Evolutionary conservation across 164 flowering plant genomes (phyloP), one percentile per base, ranked within the genome.

Genomic region (Akebia trifoliata): DNA sequence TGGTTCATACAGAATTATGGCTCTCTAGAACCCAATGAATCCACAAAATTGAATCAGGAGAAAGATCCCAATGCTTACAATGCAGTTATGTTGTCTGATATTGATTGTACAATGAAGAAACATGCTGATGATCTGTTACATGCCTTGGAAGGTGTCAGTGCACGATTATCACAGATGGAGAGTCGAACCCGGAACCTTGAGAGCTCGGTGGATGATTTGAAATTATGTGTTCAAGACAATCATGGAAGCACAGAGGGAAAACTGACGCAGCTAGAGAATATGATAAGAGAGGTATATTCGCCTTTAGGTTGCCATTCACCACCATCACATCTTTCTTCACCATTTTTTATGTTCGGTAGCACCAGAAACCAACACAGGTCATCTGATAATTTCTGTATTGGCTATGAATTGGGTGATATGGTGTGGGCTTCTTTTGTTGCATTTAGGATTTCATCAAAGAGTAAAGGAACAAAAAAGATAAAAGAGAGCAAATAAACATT

Each of bases 221-320:
- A 88, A 80, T 62, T 77, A 31, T 67, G 87, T 43, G 70, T 79
- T 65, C 93, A 79, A 54, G 79, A 79, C 65, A 81, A 76, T 67
- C 76, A 85, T 68, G 97, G 93, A 38, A 83, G 66, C 59, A 80
- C 79, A 53, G 90, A 88, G 65, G 98, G 96, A 20, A 86, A 77
- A 68, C 65, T 92, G 83, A 78, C 90, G 64, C 90, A 78, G 62
- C 56, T 91, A 72, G 96, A 88, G 65, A 86, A 84, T 69, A 79
- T 83, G 59, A 71, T 92, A 17, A 70, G 81, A 74, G 96, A 92
- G 92, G 98, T 90, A 80, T 45, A 0, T 59, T 52, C n/a, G n/a
- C n/a, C n/a, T n/a, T n/a, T n/a, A n/a, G n/a, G n/a, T n/a, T n/a
- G n/a, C n/a, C n/a, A n/a, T n/a, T n/a, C n/a, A n/a, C n/a, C n/a